Evolutionary conservation across 2,329 filamentous ascomycete genomes (phyloP).

Genomic region (Fusarium sp.): DNA sequence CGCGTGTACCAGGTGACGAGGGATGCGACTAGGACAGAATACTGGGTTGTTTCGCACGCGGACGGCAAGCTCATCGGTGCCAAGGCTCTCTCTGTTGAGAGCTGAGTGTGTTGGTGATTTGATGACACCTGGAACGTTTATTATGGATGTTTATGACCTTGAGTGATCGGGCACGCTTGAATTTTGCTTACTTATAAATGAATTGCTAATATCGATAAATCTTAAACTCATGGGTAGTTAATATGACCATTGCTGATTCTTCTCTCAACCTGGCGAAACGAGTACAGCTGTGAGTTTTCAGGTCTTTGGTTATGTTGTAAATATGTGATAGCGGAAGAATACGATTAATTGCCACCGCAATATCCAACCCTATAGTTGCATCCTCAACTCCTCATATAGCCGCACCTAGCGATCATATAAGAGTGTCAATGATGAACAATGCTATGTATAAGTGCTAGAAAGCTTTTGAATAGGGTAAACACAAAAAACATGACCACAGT

Average conservation of each 20-base stretch:
- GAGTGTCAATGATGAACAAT: too few relatives aligned
- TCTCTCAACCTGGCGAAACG: not conserved
- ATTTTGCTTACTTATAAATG: not conserved
- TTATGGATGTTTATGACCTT: not conserved
- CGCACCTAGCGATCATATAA: too few relatives aligned
- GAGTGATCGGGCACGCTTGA: not conserved
- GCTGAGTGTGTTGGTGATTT: slow-evolving; percentile 26
- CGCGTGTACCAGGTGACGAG: slow-evolving; percentile 78
- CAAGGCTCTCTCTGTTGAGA: slow-evolving; percentile 81
- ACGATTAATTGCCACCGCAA: too few relatives aligned
- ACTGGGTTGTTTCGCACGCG: slow-evolving; percentile 78
- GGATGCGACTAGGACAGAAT: slow-evolving; percentile 74
- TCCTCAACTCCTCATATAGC: too few relatives aligned
- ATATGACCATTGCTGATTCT: not conserved
- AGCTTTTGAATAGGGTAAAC: too few relatives aligned
- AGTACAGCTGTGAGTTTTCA: too few relatives aligned
- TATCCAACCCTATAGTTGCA: not conserved
- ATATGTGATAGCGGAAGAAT: too few relatives aligned
- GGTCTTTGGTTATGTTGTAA: not conserved
- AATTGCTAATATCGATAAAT: not conserved
- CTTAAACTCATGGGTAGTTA: not conserved
- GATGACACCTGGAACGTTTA: slow-evolving; percentile 5
- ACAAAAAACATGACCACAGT: too few relatives aligned
- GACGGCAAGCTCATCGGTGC: slow-evolving; percentile 76
- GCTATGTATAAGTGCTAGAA: too few relatives aligned